phyloP scores from a whole-genome alignment of 2,329 filamentous ascomycete genomes.

The Coccinonectria pachysandricola region DNA sequence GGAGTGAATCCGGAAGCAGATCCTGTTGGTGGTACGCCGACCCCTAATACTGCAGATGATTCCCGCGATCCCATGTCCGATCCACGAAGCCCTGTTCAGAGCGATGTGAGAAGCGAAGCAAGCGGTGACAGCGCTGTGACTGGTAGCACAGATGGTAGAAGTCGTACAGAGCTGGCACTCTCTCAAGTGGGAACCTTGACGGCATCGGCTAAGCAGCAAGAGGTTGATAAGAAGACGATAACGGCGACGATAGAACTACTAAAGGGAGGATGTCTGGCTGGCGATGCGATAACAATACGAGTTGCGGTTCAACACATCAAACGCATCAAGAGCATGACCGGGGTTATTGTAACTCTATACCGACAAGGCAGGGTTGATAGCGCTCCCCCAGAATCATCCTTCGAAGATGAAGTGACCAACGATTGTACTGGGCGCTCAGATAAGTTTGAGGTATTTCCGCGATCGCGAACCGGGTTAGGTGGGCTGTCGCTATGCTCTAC shows the following conservation, averaged over 20 bases:
- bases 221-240: slow-evolving; percentile 63
- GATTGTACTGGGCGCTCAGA: slow-evolving; percentile 58
- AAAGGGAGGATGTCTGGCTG: slow-evolving; percentile 74
- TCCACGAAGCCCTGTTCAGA: slow-evolving; percentile 33
- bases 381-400: slow-evolving; percentile 42
- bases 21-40: slow-evolving; percentile 30
- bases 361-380: slow-evolving; percentile 86
- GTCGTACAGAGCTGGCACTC: slow-evolving; percentile 35
- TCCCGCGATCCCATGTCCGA: slow-evolving; percentile 25
- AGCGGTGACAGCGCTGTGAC: slow-evolving; percentile 62
- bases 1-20: slow-evolving; percentile 26
- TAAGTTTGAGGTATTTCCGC: slow-evolving; percentile 78
- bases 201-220: slow-evolving; percentile 28
- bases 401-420: slow-evolving; percentile 42
- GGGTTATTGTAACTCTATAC: slow-evolving; percentile 87
- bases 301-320: slow-evolving; percentile 83
- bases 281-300: slow-evolving; percentile 70
- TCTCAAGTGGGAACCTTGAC: slow-evolving; percentile 22
- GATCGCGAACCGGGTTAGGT: slow-evolving; percentile 75
- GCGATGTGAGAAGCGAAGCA: slow-evolving; percentile 55
- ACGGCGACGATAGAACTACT: slow-evolving; percentile 76
- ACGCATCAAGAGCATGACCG: slow-evolving; percentile 79
- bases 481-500: slow-evolving; percentile 80
- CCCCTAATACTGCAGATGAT: slow-evolving; percentile 28
- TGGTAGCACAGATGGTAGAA: slow-evolving; percentile 49